Percentiles rank a stretch among this genome's conserved stretches.
Conservation (phyloP, 2,329 filamentous ascomycete species). For the Diaporthe longicolla region DNA sequence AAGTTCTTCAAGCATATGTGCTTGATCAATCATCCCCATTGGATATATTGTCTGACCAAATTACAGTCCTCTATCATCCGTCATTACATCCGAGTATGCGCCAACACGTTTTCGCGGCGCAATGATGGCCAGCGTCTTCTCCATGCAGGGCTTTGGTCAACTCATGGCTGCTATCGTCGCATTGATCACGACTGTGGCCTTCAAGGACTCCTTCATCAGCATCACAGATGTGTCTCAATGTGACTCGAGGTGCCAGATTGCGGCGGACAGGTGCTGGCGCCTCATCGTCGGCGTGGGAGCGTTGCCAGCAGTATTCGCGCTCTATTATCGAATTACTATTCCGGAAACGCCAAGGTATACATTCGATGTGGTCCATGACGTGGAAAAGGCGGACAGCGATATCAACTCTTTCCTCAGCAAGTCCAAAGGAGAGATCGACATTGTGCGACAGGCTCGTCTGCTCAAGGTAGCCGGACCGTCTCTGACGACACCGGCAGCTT, state of each 20-base stretch:
- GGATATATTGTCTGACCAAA: neutral
- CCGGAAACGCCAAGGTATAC: conserved; percentile 78
- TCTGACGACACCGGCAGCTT: conserved; percentile 76
- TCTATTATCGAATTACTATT: conserved; percentile 90
- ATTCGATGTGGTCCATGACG: conserved; percentile 82
- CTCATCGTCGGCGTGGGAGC: conserved; percentile 85
- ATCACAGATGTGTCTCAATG: conserved; percentile 64
- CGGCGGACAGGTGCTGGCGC: conserved; percentile 86
- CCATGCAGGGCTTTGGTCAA: conserved; percentile 88
- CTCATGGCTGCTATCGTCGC: conserved; percentile 79
- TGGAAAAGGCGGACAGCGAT: conserved; percentile 81
- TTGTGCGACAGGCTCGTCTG: conserved; percentile 64
- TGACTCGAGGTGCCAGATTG: conserved; percentile 73
- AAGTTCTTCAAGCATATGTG: neutral
- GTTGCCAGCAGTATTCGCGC: conserved; percentile 80
- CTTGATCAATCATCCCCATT: neutral
- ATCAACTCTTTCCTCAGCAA: conserved; percentile 71
- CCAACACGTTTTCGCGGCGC: conserved; percentile 85
- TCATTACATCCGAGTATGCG: conserved; percentile 88
- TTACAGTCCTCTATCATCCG: conserved; percentile 74
- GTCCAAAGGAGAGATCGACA: conserved; percentile 63
- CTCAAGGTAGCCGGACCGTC: conserved; percentile 65
- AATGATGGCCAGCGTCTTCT: conserved; percentile 88
- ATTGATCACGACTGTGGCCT: conserved; percentile 76
- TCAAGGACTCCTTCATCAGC: conserved; percentile 65